Conservation (phyloP, 306 rosid species). For the Rosa persica region DNA sequence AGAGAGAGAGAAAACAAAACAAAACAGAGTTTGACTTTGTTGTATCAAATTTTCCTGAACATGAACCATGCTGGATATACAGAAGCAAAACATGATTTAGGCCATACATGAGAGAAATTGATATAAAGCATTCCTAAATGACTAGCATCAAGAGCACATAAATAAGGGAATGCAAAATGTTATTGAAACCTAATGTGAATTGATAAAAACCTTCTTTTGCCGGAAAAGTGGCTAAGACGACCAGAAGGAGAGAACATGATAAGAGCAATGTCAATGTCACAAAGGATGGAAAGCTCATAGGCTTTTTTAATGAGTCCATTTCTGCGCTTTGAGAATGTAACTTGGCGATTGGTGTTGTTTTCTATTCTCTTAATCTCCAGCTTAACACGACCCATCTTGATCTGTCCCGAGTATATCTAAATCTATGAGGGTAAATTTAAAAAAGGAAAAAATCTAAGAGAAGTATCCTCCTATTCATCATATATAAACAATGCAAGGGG, state of each 20-base stretch:
- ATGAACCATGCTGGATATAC: not conserved
- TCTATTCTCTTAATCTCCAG: constrained; percentile 85
- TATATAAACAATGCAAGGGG: constrained; percentile 27
- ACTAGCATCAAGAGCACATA: not conserved
- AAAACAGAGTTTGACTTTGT: not conserved
- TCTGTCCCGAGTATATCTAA: constrained; percentile 1
- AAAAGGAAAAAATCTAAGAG: constrained; percentile 10
- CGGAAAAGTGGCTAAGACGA: constrained; percentile 66
- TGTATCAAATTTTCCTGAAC: not conserved
- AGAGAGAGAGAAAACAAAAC: not conserved
- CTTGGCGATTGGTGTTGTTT: constrained; percentile 71
- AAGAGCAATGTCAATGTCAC: constrained; percentile 85
- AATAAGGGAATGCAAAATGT: not conserved
- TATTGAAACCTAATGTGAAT: not conserved
- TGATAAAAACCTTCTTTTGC: constrained; percentile 51
- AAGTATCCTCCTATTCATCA: constrained; percentile 1
- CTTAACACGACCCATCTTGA: constrained; percentile 80
- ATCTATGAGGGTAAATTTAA: constrained; percentile 7
- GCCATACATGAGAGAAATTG: not conserved
- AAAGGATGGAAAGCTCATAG: constrained; percentile 69
- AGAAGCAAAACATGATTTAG: not conserved
- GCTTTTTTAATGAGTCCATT: constrained; percentile 90
- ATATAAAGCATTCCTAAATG: too few relatives aligned
- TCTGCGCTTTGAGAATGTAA: constrained; percentile 80
- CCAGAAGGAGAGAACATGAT: constrained; percentile 77